phyloP scores from a whole-genome alignment of 2,329 filamentous ascomycete species.

The Cytospora mali region DNA sequence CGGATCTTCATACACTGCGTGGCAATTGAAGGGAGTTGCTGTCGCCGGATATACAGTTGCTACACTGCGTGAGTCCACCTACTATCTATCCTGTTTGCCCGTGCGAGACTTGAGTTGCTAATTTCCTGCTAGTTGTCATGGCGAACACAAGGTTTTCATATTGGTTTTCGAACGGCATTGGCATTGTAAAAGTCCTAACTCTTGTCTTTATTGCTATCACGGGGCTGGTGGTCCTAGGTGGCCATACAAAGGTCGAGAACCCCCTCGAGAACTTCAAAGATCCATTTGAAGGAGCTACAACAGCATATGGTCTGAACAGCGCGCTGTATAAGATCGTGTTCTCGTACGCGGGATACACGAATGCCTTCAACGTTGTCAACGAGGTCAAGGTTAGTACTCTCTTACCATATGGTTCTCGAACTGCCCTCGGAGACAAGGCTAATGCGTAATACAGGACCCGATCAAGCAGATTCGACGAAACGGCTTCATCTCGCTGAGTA shows the following conservation, averaged over 20 bases:
- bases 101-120: not conserved
- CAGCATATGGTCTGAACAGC: slow-evolving; percentile 53
- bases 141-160: slow-evolving; percentile 58
- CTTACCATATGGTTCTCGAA: not conserved
- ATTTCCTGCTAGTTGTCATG: slow-evolving; percentile 32
- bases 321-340: slow-evolving; percentile 63
- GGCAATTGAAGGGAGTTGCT: slow-evolving; percentile 69
- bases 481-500: slow-evolving; percentile 50
- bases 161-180: slow-evolving; percentile 55
- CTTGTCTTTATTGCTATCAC: slow-evolving; percentile 60
- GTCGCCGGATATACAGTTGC: slow-evolving; percentile 65
- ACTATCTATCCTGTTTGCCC: not conserved
- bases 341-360: slow-evolving; percentile 59
- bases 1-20: slow-evolving; percentile 53
- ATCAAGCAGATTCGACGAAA: slow-evolving; percentile 56
- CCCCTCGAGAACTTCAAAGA: slow-evolving; percentile 58
- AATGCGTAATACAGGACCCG: slow-evolving; percentile 49
- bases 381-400: slow-evolving; percentile 48
- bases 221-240: slow-evolving; percentile 62
- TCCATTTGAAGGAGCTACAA: slow-evolving; percentile 50
- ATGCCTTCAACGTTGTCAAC: slow-evolving; percentile 63
- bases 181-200: slow-evolving; percentile 59
- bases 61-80: slow-evolving; percentile 43
- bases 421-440: not conserved
- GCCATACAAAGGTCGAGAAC: slow-evolving; percentile 52